phyloP scores from a whole-genome alignment of 163 green algal genomes.

The Scenedesmus sp. region DNA sequence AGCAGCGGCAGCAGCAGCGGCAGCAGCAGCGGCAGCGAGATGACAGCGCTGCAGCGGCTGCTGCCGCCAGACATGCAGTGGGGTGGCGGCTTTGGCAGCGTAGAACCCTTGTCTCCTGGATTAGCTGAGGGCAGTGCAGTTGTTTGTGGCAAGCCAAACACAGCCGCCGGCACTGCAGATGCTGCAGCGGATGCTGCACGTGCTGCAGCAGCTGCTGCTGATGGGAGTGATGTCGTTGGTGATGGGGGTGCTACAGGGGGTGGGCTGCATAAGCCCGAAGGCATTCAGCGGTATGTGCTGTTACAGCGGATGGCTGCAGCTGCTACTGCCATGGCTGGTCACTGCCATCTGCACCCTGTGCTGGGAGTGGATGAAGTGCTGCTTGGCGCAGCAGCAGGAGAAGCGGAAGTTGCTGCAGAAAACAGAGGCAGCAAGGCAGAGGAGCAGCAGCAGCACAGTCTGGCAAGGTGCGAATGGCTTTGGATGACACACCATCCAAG shows the following conservation, averaged over 20 bases:
- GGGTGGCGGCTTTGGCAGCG: background rate
- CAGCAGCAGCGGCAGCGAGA: conserved; percentile 12
- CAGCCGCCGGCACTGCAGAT: background rate
- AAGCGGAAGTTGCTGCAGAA: background rate
- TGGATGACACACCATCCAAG: background rate
- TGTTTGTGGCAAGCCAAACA: background rate
- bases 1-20: background rate
- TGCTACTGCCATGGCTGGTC: background rate
- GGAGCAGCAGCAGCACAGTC: background rate
- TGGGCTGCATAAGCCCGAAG: background rate
- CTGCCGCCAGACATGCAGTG: background rate
- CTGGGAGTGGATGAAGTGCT: conserved; percentile 17
- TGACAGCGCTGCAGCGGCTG: background rate
- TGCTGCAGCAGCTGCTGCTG: background rate
- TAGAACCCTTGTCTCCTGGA: background rate
- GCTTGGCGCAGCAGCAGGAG: background rate
- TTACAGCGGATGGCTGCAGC: background rate
- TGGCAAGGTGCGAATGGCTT: conserved; percentile 4
- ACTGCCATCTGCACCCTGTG: conserved; percentile 28
- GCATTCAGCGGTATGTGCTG: background rate
- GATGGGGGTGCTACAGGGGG: background rate
- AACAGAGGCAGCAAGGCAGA: background rate
- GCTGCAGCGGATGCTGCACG: background rate
- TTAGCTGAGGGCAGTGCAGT: background rate
- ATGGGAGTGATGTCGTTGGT: no score